Percentiles rank a stretch among this genome's conserved stretches.
phyloP scores from a whole-genome alignment of 169 alveolate genomes.

The Eimeria falciformis region DNA sequence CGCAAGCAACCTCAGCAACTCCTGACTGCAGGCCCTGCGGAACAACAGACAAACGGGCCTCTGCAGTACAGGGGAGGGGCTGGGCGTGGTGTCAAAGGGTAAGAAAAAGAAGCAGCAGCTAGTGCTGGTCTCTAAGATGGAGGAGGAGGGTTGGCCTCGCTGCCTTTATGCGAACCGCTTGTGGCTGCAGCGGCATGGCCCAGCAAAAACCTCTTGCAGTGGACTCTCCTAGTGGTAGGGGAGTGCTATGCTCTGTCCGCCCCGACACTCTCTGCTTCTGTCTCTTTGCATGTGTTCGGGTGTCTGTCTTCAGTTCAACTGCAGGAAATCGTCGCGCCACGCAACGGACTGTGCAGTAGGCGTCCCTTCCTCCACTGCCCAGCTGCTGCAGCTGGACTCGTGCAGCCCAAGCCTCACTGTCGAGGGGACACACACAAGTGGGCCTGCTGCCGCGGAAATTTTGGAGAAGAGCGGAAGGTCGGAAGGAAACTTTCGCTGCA shows the following conservation, averaged over 20 bases:
- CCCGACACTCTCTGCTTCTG: not conserved
- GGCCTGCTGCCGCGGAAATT: too few relatives aligned
- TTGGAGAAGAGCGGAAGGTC: too few relatives aligned
- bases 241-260: not conserved
- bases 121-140: not conserved
- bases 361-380: constrained; percentile 53
- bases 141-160: not conserved
- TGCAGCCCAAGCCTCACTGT: constrained; percentile 19
- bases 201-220: not conserved
- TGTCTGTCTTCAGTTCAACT: not conserved
- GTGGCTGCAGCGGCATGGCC: constrained; percentile 3
- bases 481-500: too few relatives aligned
- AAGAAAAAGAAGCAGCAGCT: not conserved
- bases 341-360: not conserved
- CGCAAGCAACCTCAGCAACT: not conserved
- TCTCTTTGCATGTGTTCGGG: not conserved
- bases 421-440: not conserved
- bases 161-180: not conserved
- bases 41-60: not conserved
- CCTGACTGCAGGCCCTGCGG: not conserved
- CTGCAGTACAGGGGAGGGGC: not conserved
- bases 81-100: constrained; percentile 42
- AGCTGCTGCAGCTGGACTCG: constrained; percentile 63
- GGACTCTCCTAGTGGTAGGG: not conserved
- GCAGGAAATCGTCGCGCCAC: not conserved